These are phyloP conservation scores for Stachybotrys echinatus DNA, from an alignment of 2,329 filamentous ascomycete species.

Conservation along the genomic window DNA sequence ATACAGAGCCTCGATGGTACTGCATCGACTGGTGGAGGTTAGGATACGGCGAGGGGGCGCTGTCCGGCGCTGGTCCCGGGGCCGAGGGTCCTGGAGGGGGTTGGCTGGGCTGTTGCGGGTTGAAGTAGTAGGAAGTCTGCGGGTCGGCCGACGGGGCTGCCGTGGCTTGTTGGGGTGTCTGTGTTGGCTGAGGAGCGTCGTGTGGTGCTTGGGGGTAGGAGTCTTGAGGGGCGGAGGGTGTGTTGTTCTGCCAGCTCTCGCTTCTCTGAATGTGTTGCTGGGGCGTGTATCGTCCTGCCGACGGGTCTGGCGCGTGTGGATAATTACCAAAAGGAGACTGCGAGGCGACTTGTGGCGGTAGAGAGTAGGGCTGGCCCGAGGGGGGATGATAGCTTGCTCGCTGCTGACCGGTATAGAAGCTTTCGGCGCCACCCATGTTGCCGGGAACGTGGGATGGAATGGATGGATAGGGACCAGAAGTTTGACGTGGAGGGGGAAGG, in stretches of 20 bases:
- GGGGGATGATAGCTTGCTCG: conserved; percentile 43
- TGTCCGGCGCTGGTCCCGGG: conserved; percentile 33
- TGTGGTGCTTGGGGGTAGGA: conserved; percentile 19
- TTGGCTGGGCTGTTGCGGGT: conserved; percentile 26
- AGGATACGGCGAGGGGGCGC: conserved; percentile 45
- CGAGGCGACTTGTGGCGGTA: conserved; percentile 21
- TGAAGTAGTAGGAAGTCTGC: conserved; percentile 55
- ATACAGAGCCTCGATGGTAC: conserved; percentile 37
- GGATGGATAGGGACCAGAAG: conserved; percentile 64
- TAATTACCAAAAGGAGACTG: conserved; percentile 37
- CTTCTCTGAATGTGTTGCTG: conserved; percentile 42
- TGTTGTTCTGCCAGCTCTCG: conserved; percentile 45
- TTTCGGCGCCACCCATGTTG: conserved; percentile 59
- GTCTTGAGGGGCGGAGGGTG: conserved; percentile 29
- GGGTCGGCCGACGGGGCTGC: conserved; percentile 38
- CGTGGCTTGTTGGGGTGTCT: conserved; percentile 21
- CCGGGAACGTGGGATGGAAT: conserved; percentile 51
- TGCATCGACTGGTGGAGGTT: conserved; percentile 43
- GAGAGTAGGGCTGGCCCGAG: conserved; percentile 20
- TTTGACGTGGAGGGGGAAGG: conserved; percentile 44
- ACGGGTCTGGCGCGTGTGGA: conserved; percentile 31
- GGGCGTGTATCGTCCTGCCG: conserved; percentile 37
- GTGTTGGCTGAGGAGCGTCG: conserved; percentile 19
- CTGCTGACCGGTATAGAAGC: conserved; percentile 71
- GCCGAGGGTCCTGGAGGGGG: conserved; percentile 30